These are phyloP conservation scores for Taphrina pruni DNA, from an alignment of 1,139 yeast genomes.

Conservation along the genomic window DNA sequence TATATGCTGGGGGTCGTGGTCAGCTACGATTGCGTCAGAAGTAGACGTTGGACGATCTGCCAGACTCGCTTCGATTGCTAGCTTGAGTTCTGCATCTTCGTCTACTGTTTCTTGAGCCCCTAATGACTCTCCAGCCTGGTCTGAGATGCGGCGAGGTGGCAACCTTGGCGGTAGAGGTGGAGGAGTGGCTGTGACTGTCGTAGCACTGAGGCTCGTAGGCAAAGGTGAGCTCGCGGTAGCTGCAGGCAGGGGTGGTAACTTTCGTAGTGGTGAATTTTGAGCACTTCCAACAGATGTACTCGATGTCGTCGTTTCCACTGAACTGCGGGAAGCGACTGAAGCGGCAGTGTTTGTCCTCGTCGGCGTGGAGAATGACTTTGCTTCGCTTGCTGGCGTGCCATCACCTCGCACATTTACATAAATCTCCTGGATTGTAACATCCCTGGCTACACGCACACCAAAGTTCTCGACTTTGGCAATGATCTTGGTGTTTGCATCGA, in stretches of 20 bases:
- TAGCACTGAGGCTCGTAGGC: background rate
- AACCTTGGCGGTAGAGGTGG: slow-evolving; percentile 26
- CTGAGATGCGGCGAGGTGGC: slow-evolving; percentile 2
- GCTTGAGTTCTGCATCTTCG: slow-evolving; percentile 17
- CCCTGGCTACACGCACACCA: slow-evolving; percentile 23
- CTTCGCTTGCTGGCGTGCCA: slow-evolving; percentile 22
- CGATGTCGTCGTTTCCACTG: slow-evolving; percentile 6
- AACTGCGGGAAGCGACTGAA: slow-evolving; percentile 3
- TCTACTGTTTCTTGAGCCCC: background rate
- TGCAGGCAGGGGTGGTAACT: slow-evolving; percentile 1
- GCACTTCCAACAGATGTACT: background rate
- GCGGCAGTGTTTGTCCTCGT: slow-evolving; percentile 4
- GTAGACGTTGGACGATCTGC: background rate
- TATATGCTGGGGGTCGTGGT: background rate
- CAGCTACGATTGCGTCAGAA: background rate
- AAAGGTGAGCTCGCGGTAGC: background rate
- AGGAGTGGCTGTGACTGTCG: background rate
- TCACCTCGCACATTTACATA: slow-evolving; percentile 29
- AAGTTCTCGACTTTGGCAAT: slow-evolving; percentile 27
- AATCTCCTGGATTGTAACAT: slow-evolving; percentile 15
- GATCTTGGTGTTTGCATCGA: slow-evolving; percentile 25
- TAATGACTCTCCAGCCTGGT: background rate
- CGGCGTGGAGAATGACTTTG: slow-evolving; percentile 11
- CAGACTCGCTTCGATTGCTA: slow-evolving; percentile 28
- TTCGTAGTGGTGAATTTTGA: slow-evolving; percentile 9